Evolutionary conservation across 2,329 filamentous ascomycete genomes (phyloP), one percentile per base, ranked within the genome.

Genomic region (Penicillium sp.): DNA sequence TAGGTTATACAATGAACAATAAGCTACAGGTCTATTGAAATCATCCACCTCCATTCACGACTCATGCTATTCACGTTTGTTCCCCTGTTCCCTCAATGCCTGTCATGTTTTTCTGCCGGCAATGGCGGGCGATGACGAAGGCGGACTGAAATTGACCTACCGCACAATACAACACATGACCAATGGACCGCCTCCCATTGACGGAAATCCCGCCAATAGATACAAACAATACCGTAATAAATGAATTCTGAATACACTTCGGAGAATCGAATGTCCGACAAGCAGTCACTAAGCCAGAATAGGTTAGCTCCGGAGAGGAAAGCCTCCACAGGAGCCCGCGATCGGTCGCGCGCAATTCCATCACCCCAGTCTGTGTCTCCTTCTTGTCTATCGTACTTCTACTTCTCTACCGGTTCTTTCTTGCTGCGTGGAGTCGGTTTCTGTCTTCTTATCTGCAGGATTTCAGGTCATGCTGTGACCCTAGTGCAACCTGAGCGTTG

Each of bases 261-360:
- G 71, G 71, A 73, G 52, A 60, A 73, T 63, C 42, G 25, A 61
- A 35, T 27, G n/a, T 31, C 71, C 68, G 69, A 49, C n/a, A 15
- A 27, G 50, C 46, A n/a, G n/a, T 21, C 60, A 63, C 69, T 57
- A 60, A 43, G 27, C 63, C 49, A 17, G 27, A 67, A 57, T 47
- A 43, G 62, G 66, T 61, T 73, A 73, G 71, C 58, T 64, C 59
- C 55, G 58, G 52, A 62, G 61, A 66, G 61, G 63, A 72, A 71
- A 72, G 64, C 61, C 68, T 67, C 70, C 64, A 71, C 70, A 70
- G 66, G 68, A 67, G 71, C 65, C 71, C 68, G 70, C 71, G 71
- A 72, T 71, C 70, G 69, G 66, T 73, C 69, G 71, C 71, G 72
- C 72, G 72, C 72, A 74, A 70, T 72, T 69, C 69, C 66, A 62